Evolutionary conservation across 106 monocot genomes (phyloP).

Genomic region (Xerophyta viscosa): DNA sequence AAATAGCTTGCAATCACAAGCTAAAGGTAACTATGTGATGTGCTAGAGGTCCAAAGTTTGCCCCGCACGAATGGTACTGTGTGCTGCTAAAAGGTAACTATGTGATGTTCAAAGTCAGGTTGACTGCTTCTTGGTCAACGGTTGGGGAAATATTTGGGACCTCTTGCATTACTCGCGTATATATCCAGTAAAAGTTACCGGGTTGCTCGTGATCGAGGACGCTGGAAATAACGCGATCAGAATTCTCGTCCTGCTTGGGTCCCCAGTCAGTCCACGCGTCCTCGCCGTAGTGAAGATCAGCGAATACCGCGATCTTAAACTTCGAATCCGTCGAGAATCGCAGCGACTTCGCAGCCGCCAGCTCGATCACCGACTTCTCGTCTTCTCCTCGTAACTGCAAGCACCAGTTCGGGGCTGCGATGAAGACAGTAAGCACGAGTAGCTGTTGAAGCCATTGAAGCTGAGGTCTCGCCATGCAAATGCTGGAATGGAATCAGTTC

Average conservation of each 20-base stretch:
- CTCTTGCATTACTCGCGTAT: no score
- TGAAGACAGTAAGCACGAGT: no score
- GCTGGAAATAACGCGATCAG: constrained; percentile 50
- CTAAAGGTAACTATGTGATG: no score
- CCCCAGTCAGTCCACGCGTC: constrained; percentile 89
- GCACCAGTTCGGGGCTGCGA: background rate
- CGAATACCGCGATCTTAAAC: constrained; percentile 77
- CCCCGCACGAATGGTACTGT: no score
- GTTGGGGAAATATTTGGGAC: no score
- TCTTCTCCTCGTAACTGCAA: no score
- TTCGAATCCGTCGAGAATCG: constrained; percentile 16
- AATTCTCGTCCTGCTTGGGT: constrained; percentile 58
- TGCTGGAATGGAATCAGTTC: no score
- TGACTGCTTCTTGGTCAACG: no score
- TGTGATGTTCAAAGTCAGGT: no score
- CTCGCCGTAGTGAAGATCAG: constrained; percentile 93
- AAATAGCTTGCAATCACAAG: no score
- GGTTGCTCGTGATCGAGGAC: constrained; percentile 67
- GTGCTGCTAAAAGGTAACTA: no score
- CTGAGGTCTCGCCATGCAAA: background rate
- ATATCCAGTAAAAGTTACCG: constrained; percentile 32
- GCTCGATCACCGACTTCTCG: constrained; percentile 6
- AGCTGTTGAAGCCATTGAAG: background rate
- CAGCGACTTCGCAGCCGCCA: constrained; percentile 14
- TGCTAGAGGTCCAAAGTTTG: no score